Percentiles rank a stretch among this genome's conserved stretches.
These are phyloP conservation scores for Chimonanthus salicifolius DNA, from an alignment of 164 flowering plant genomes.

Conservation along the genomic window DNA sequence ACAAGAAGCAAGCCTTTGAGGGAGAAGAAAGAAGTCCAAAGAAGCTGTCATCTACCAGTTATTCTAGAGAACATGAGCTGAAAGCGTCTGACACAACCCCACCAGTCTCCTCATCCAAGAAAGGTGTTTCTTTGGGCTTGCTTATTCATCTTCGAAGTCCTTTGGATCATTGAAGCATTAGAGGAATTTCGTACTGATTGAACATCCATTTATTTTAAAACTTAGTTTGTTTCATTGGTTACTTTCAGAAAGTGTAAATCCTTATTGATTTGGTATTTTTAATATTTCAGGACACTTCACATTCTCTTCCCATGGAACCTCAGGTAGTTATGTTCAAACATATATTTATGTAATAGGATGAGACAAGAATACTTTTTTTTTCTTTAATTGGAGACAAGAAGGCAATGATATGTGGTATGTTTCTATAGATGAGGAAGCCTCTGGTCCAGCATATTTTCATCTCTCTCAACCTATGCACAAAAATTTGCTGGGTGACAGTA, in stretches of 20 bases:
- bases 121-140: constrained; percentile 20
- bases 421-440: constrained; percentile 43
- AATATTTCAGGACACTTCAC: constrained; percentile 26
- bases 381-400: not conserved
- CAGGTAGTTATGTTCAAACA: constrained; percentile 13
- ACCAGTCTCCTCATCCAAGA: constrained; percentile 18
- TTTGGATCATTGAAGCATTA: not conserved
- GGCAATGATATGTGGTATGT: not conserved
- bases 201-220: not conserved
- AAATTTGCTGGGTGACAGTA: constrained; percentile 34
- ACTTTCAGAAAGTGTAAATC: not conserved
- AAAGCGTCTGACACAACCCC: constrained; percentile 3
- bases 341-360: not conserved
- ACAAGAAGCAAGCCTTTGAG: constrained; percentile 13
- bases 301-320: constrained; percentile 19
- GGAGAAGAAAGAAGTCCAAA: constrained; percentile 13
- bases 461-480: constrained; percentile 56
- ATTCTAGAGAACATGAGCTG: constrained; percentile 4
- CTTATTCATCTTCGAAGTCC: too few relatives aligned
- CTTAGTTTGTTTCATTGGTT: not conserved
- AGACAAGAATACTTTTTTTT: not conserved
- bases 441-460: constrained; percentile 37
- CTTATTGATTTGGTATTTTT: not conserved
- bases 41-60: constrained; percentile 9
- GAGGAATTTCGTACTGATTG: not conserved